Evolutionary conservation across 2,329 filamentous ascomycete genomes (phyloP), one percentile per base, ranked within the genome.

Genomic region (Phyllosticta paracitricarpa): DNA sequence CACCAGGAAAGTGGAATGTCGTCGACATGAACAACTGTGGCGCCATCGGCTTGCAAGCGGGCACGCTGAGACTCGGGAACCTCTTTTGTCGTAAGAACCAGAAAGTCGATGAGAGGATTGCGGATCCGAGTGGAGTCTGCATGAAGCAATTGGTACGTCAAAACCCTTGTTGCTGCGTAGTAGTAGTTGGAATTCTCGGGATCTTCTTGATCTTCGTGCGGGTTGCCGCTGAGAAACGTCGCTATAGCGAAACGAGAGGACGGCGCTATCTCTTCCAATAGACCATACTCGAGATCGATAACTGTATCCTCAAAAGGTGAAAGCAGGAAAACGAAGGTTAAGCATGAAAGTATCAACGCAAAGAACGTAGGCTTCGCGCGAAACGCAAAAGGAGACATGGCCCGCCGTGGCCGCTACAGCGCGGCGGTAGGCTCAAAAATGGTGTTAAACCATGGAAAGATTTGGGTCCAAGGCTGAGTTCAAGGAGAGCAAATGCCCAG

Each of bases 11-110:
- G 51, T 2, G 67, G 62, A 1, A 77, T 67, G 54, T 73, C 71
- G 12, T 74, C 67, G 5, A 75, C 69, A 58, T 71, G 69, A 24
- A 74, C 65, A 25, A 79, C 71, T 2, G 65, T 72, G 9, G 76
- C 77, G 9, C 77, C 76, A 62, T 78, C 76, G 52, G 65, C 62
- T 17, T 64, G 63, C 7, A 79, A 68, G 40, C 68, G 70, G 14
- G 64, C 63, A 51, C 64, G 66, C 61, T 75, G 73, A 35, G 63
- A 64, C 8, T 65, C 51, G n/a, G 69, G 62, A 53, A 75, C 66
- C 24, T 69, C 66, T 12, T 66, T 57, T 1, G 72, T 73, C 19
- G 72, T 71, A 9, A 77, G 66, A 9, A 78, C 72, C 51, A 78
- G 64, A 63, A 77, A 75, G 10, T 68, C 66, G 30, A 67, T 66